phyloP scores from a whole-genome alignment of 768 basidiomycete genomes.

The Leccinum barrowsii region DNA sequence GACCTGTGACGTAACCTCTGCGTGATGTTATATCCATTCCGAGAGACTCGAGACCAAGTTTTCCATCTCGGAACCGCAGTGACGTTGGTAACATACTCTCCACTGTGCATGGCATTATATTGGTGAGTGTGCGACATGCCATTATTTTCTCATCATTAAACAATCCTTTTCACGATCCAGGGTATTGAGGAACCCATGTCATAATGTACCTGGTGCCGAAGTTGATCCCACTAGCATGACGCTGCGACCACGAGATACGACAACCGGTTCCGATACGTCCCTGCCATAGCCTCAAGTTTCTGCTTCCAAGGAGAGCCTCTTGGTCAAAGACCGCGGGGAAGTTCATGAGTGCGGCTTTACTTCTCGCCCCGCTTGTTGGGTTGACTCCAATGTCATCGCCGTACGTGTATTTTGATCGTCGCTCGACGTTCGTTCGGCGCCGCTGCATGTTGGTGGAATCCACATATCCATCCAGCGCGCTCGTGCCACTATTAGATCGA shows the following conservation, averaged over 20 bases:
- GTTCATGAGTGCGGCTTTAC: neutral
- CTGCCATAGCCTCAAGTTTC: neutral
- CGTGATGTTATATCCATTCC: neutral
- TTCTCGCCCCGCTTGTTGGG: neutral
- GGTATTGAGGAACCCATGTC: neutral
- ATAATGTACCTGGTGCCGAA: neutral
- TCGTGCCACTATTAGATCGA: neutral
- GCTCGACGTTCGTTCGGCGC: neutral
- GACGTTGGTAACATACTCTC: neutral
- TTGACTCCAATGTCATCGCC: neutral
- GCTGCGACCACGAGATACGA: neutral
- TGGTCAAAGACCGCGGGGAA: neutral
- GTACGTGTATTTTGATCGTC: neutral
- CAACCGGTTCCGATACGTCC: too few species aligned
- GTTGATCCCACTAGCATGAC: neutral
- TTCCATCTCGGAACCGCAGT: neutral
- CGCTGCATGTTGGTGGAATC: neutral
- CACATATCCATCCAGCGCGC: neutral
- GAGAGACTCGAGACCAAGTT: neutral
- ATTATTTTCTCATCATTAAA: neutral
- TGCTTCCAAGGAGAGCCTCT: neutral
- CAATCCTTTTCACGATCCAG: neutral
- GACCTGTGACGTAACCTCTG: too few species aligned
- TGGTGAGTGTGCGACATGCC: neutral
- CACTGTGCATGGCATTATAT: neutral